Base-by-base conservation (phyloP, 768 basidiomycete genomes). In the Chalciporus pseudorubinellus region DNA sequence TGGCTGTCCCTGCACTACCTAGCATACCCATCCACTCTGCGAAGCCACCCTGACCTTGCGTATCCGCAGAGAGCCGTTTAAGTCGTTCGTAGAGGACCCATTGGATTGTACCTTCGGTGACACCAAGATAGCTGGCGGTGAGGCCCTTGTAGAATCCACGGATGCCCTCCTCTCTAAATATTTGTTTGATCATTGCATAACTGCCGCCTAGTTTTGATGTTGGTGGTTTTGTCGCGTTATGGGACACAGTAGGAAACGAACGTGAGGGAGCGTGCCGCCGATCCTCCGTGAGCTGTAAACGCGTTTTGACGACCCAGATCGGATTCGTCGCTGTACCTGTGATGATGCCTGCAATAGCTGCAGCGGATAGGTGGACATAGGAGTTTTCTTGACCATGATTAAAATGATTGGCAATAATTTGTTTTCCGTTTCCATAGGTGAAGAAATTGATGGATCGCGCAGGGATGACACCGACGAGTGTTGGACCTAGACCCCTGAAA, bases 271-370 rank as follows among this genome's bases (percentile, higher is more conserved):
- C 46, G 2, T 58, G 56, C 21, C 53, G 64, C 2, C 57, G 66
- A 31, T 65, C 64, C 18, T 75, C 69, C 3, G 71, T 73, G 14
- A 99, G 82, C 65, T 99, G 97, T 48, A 99, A 62, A 7, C 95
- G 85, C 39, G 97, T 99, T 70, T 98, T 99, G 54, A 99, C 92
- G 42, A 99, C 97, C 97, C 97, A 99, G 21, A 99, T 95, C 0
- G 97, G 97, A 68, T 99, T 99, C 19, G 97, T 98, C 11, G 84
- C 92, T 0, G 92, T 87, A 5, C 94, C 82, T 0, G 97, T 99
- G 28, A 77, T 75, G 57, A 98, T 74, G 1, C 95, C 95, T 1
- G 95, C 95, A 10, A 84, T 64, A 0, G 91, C 88, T 1, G 95
- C 97, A 0, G 95, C 89, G 1, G 75, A 55, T 20, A 98, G 83